Percentiles rank a stretch among this genome's conserved stretches.
Conservation (phyloP, 2,329 filamentous ascomycete genomes). For the Onygena corvina region DNA sequence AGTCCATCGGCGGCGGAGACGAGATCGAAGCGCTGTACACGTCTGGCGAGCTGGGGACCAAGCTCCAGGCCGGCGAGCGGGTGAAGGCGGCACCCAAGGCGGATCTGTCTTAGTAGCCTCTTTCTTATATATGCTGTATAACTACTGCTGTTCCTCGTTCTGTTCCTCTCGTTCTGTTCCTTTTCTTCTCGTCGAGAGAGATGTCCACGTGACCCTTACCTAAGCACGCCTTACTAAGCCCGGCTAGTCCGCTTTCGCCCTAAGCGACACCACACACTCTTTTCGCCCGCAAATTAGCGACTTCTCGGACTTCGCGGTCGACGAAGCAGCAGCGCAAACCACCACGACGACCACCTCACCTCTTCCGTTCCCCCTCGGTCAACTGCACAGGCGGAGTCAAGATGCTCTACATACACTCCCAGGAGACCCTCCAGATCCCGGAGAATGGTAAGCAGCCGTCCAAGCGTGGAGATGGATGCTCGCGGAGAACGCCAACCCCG, state of each 20-base stretch:
- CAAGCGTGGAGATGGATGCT: not conserved
- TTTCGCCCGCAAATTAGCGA: slow-evolving; percentile 23
- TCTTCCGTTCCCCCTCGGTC: slow-evolving; percentile 27
- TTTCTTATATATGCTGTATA: too few species aligned
- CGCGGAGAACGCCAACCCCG: not conserved
- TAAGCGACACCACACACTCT: slow-evolving; percentile 3
- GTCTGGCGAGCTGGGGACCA: slow-evolving; percentile 55
- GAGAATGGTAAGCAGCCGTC: slow-evolving; percentile 69
- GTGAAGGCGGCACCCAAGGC: slow-evolving; percentile 31
- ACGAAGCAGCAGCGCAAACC: slow-evolving; percentile 10
- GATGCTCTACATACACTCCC: slow-evolving; percentile 99
- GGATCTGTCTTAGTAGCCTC: too few species aligned
- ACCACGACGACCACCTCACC: slow-evolving; percentile 18
- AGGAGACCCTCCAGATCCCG: slow-evolving; percentile 89
- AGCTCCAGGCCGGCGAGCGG: slow-evolving; percentile 58
- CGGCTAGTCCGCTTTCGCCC: too few species aligned
- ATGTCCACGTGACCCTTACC: too few species aligned
- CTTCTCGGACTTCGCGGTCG: slow-evolving; percentile 19
- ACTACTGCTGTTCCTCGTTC: too few species aligned
- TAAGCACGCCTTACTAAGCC: too few species aligned
- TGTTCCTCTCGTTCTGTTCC: too few species aligned
- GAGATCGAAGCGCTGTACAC: slow-evolving; percentile 63
- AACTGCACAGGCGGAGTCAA: slow-evolving; percentile 46
- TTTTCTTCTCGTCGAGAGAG: too few species aligned
- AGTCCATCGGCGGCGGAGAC: slow-evolving; percentile 81